These are phyloP conservation scores for Evernia prunastri DNA, from an alignment of 495 filamentous ascomycete species.

Conservation along the genomic window DNA sequence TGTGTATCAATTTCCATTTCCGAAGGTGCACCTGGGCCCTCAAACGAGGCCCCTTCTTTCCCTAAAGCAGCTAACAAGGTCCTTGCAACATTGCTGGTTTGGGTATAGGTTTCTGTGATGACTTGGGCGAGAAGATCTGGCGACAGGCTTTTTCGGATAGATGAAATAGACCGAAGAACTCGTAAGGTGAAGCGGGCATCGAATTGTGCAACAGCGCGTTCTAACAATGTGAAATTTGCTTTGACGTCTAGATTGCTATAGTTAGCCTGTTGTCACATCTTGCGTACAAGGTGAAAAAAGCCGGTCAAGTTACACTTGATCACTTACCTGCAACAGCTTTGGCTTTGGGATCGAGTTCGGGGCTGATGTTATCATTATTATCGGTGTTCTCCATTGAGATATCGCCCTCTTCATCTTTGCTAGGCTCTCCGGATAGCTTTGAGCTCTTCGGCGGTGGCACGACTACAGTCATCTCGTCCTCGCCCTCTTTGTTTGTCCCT, in stretches of 20 bases:
- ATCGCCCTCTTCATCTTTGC: constrained; percentile 63
- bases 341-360: constrained; percentile 51
- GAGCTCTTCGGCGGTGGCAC: constrained; percentile 70
- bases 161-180: constrained; percentile 89
- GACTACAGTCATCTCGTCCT: constrained; percentile 81
- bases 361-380: constrained; percentile 48
- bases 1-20: constrained; percentile 78
- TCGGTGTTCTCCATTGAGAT: constrained; percentile 65
- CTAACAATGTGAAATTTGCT: constrained; percentile 82
- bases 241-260: constrained; percentile 66
- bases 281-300: background rate
- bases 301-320: background rate
- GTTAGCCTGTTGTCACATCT: constrained; percentile 13
- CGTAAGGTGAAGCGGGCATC: constrained; percentile 91
- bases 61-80: constrained; percentile 63
- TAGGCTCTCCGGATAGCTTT: constrained; percentile 54
- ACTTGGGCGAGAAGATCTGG: constrained; percentile 73
- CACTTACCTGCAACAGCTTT: constrained; percentile 59
- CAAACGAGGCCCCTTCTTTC: constrained; percentile 54
- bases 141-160: constrained; percentile 83
- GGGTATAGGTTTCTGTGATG: constrained; percentile 70
- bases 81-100: constrained; percentile 57
- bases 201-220: constrained; percentile 87
- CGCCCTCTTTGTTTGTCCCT: constrained; percentile 64
- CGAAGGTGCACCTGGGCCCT: constrained; percentile 42